Conservation (phyloP, 1,139 yeast species). For the Yamadazyma atmosphaerica region DNA sequence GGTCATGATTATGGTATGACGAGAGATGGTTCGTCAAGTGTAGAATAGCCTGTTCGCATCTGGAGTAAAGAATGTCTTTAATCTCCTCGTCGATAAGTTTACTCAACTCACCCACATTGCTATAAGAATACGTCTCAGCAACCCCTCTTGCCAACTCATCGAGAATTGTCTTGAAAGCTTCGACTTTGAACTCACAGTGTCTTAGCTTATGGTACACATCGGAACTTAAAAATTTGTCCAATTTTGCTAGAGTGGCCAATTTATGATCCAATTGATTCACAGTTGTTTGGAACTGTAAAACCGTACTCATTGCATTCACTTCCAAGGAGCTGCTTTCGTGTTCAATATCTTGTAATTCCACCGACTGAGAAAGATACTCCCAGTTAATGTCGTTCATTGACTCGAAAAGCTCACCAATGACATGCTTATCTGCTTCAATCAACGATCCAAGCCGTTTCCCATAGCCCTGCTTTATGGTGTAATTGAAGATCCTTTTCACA, state of each 20-base stretch:
- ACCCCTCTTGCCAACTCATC: slow-evolving; percentile 40
- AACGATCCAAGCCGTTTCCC: slow-evolving; percentile 45
- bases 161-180: slow-evolving; percentile 21
- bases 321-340: slow-evolving; percentile 32
- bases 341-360: slow-evolving; percentile 34
- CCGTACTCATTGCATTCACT: slow-evolving; percentile 36
- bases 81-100: slow-evolving; percentile 41
- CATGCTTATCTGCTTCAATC: slow-evolving; percentile 36
- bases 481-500: slow-evolving; percentile 28
- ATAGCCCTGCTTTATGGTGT: slow-evolving; percentile 19
- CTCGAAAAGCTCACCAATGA: slow-evolving; percentile 25
- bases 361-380: slow-evolving; percentile 54
- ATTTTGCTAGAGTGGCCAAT: slow-evolving; percentile 29
- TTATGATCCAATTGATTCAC: slow-evolving; percentile 29
- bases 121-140: slow-evolving; percentile 43
- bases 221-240: slow-evolving; percentile 20
- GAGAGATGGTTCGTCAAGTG: background rate
- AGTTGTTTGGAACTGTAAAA: slow-evolving; percentile 41
- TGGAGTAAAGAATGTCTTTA: slow-evolving; percentile 17
- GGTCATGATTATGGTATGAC: no score
- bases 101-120: slow-evolving; percentile 38
- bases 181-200: slow-evolving; percentile 26
- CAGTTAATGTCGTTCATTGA: slow-evolving; percentile 47
- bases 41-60: slow-evolving; percentile 6
- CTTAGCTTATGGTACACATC: slow-evolving; percentile 24